Base-by-base conservation (phyloP, 805 yeast species). In the Yarrowia sp. region DNA sequence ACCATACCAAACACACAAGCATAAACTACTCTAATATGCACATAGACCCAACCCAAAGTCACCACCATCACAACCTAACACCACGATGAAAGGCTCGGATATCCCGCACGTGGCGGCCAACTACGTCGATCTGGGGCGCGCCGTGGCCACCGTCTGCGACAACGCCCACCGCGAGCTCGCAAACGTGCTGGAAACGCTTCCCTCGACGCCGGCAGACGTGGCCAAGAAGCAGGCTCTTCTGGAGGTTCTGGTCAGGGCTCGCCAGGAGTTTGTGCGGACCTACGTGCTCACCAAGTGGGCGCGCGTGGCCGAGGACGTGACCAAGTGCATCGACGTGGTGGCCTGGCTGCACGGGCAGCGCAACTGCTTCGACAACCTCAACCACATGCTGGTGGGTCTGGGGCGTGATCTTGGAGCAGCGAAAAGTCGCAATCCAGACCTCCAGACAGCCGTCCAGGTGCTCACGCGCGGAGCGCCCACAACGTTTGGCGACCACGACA, bases 251-350 rank as follows among this genome's bases (percentile, higher is more conserved):
- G 87, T 93, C 2, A 77, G 79, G 33, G 74, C 92, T 29, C 81
- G 98, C 63, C 91, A 90, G 69, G 94, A 92, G 68, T 90, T 87
- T 70, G 82, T 92, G 64, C 85, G 93, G 71, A 72, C 92, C 2
- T 91, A 90, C 67, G 97, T 96, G 2, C 74, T 94, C 38, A 82
- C 87, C 59, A 92, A 93, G 73, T 94, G 99, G 99, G 83, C 91
- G 3, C 81, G 83, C 12, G 86, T 84, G 32, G 80, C 92, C 4
- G 79, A 83, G 49, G 89, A 87, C 58, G 84, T 93, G 63, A 84
- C 86, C 46, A 80, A 80, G 60, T 78, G 92, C 65, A 91, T 94
- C 62, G 98, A 94, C 74, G 78, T 93, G 19, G 82, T 96, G 63
- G 87, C 88, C 65, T 94, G 96, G 94, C 79, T 94, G 39, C 78